Evolutionary conservation across 805 yeast species (phyloP), one percentile per base, ranked within the genome.

Genomic region (Pichia kluyveri): DNA sequence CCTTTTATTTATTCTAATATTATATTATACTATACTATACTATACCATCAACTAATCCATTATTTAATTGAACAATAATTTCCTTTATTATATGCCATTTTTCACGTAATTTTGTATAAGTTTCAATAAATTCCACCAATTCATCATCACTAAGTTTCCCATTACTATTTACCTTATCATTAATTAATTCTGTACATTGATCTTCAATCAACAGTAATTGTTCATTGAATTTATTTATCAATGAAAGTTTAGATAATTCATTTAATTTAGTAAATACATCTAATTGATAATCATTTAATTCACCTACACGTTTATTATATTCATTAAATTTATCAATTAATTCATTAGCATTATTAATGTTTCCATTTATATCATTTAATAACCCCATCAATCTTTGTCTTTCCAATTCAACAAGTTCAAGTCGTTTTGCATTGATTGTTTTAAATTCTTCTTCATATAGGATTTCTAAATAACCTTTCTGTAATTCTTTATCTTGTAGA

Each of bases 51-150:
- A 70, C 71, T 42, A 76, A 53, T 43, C 68, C 74, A 51, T 72
- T 74, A 45, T 60, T 59, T 68, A 81, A 67, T 28, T 82, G 67
- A 38, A 66, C 67, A 43, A 75, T 56, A 54, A 76, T 70, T 55
- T 77, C 81, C 44, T 67, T 67, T 38, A 72, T 60, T 41, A 71
- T 41, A 58, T 79, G 76, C 55, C 66, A 77, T 30, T 62, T 52
- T 19, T 66, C 66, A 42, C 82, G 63, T 39, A 67, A 68, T 3
- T 51, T 51, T 43, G 67, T 60, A 57, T 75, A 80, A n/a, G 60
- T 59, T 15, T 58, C 54, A 14, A 80, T 61, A 55, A 28, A 8
- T 14, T 38, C 19, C 2, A 45, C 41, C 30, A 37, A 9, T 15
- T 27, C 26, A 8, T 34, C n/a, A 32, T 32, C 37, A 8, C 3